phyloP scores from a whole-genome alignment of 139 green algal genomes.

The Astrephomene gubernaculifera region DNA sequence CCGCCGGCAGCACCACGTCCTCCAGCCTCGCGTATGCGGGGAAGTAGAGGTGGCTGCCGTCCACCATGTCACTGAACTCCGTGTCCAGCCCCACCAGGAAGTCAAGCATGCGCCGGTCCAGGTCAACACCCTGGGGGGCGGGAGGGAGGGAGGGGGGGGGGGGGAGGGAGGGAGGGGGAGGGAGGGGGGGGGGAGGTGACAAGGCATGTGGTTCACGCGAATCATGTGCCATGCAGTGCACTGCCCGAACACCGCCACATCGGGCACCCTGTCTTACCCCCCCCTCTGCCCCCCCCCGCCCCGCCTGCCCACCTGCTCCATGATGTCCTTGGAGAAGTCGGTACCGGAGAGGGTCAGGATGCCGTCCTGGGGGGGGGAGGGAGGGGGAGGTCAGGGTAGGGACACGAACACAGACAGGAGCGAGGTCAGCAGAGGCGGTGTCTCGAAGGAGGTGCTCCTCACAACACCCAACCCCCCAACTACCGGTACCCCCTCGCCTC shows the following conservation, averaged over 20 bases:
- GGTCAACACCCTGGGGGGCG: neutral
- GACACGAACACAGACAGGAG: no score
- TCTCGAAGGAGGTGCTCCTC: no score
- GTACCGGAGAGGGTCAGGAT: slow-evolving; percentile 31
- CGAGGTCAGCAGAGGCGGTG: no score
- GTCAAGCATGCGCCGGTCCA: slow-evolving; percentile 39
- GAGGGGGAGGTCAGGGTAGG: neutral
- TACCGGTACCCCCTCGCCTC: no score
- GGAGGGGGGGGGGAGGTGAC: neutral
- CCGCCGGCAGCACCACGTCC: slow-evolving; percentile 29
- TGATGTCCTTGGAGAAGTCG: slow-evolving; percentile 37
- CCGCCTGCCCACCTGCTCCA: slow-evolving; percentile 14
- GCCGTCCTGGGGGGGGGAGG: slow-evolving; percentile 10
- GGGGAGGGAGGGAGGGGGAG: neutral
- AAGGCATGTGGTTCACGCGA: neutral
- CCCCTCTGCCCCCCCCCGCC: neutral
- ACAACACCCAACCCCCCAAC: no score
- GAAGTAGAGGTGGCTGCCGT: slow-evolving; percentile 24
- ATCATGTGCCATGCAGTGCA: no score
- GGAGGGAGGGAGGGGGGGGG: neutral
- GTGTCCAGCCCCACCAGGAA: slow-evolving; percentile 32
- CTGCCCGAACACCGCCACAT: no score
- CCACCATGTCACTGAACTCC: slow-evolving; percentile 41
- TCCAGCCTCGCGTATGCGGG: slow-evolving; percentile 14
- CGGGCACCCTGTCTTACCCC: no score